These are phyloP conservation scores for Escovopsis weberi DNA, from an alignment of 2,329 filamentous ascomycete genomes.

Conservation along the genomic window DNA sequence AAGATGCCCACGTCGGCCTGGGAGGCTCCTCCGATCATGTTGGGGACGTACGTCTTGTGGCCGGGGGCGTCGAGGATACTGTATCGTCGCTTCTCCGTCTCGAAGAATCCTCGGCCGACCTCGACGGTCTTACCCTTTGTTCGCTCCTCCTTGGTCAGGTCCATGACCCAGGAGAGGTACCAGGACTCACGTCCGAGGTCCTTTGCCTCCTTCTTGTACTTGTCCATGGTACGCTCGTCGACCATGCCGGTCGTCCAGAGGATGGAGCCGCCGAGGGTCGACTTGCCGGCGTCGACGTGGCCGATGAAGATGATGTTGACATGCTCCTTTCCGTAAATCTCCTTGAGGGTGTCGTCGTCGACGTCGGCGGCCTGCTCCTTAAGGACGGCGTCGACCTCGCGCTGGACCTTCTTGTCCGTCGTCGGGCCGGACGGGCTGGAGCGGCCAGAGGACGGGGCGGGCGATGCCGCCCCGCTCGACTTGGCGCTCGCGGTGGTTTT, in stretches of 20 bases:
- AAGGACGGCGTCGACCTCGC: conserved; percentile 69
- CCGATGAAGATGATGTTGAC: conserved; percentile 97
- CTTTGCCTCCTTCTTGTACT: conserved; percentile 94
- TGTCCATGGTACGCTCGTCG: conserved; percentile 96
- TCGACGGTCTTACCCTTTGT: conserved; percentile 97
- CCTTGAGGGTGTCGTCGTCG: conserved; percentile 60
- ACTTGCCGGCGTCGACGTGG: conserved; percentile 97
- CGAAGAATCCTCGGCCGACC: conserved; percentile 89
- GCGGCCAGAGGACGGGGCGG: conserved; percentile 68
- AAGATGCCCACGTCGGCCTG: conserved; percentile 90
- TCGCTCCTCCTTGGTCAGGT: conserved; percentile 92
- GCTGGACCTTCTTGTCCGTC: conserved; percentile 37
- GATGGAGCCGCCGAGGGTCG: conserved; percentile 85
- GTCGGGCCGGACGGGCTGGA: conserved; percentile 54
- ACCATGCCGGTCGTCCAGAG: conserved; percentile 95
- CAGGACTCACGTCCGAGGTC: conserved; percentile 93
- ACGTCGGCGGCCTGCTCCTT: conserved; percentile 70
- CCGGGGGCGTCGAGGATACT: conserved; percentile 93
- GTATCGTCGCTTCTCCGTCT: conserved; percentile 92
- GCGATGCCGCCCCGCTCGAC: conserved; percentile 57
- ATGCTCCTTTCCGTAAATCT: conserved; percentile 89
- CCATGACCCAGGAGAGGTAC: conserved; percentile 97
- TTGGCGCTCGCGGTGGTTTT: conserved; percentile 26
- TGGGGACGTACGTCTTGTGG: conserved; percentile 95
- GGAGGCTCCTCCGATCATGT: conserved; percentile 93